Percentiles rank a stretch among this genome's conserved stretches.
Conservation (phyloP, 352 stramenopile species). For the Pythium apleroticum region DNA sequence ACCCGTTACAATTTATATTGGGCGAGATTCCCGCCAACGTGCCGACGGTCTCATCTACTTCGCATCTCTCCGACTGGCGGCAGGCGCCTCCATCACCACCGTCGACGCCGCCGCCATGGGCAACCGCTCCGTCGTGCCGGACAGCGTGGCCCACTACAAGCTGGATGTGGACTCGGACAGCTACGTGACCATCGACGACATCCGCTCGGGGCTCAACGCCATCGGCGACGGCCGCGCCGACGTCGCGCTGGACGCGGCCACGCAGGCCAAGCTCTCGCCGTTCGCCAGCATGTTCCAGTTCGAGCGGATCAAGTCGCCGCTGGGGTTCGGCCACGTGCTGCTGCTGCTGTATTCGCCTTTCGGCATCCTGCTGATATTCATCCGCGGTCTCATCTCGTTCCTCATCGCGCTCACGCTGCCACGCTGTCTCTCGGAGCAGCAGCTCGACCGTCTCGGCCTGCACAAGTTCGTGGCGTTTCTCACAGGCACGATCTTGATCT, state of each 20-base stretch:
- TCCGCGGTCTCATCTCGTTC: constrained; percentile 41
- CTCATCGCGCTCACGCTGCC: constrained; percentile 47
- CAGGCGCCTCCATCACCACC: neutral
- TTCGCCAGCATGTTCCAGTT: constrained; percentile 64
- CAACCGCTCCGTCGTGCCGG: constrained; percentile 7
- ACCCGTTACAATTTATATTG: constrained; percentile 7
- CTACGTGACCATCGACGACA: constrained; percentile 23
- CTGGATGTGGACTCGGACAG: constrained; percentile 27
- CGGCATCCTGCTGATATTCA: constrained; percentile 43
- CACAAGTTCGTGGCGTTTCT: constrained; percentile 40
- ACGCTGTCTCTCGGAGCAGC: constrained; percentile 40
- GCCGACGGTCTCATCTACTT: neutral
- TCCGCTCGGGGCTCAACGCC: constrained; percentile 21
- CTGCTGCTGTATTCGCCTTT: constrained; percentile 62
- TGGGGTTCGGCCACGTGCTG: constrained; percentile 39
- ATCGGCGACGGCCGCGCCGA: constrained; percentile 21
- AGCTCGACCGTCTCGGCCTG: constrained; percentile 47
- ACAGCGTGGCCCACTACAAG: constrained; percentile 13
- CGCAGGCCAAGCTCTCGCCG: constrained; percentile 19
- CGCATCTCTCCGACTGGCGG: neutral
- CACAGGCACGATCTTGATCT: constrained; percentile 46
- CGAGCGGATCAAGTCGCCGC: constrained; percentile 55
- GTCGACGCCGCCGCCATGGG: constrained; percentile 6
- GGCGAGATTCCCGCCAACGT: neutral
- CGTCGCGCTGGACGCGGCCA: constrained; percentile 19